Conservation (phyloP, 306 rosid species). For the Cicer chorassanicum region DNA sequence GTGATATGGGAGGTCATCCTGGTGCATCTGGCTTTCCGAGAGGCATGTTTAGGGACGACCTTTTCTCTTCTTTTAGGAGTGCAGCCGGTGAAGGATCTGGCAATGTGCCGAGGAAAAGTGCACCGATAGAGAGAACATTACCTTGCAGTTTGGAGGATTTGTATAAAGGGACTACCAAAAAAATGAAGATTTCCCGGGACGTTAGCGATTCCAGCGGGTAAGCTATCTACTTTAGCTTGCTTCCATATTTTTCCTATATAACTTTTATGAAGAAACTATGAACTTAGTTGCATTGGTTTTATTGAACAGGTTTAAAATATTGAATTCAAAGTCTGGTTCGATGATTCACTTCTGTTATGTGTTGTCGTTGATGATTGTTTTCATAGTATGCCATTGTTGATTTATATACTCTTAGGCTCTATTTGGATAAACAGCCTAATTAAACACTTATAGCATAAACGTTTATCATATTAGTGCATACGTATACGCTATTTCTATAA, state of each 20-base stretch:
- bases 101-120: constrained; percentile 60
- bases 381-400: not conserved
- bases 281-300: constrained; percentile 19
- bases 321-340: constrained; percentile 4
- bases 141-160: constrained; percentile 87
- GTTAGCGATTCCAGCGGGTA: constrained; percentile 82
- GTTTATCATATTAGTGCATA: not conserved
- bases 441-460: not conserved
- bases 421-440: not conserved
- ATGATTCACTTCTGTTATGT: not conserved
- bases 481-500: not conserved
- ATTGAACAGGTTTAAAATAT: constrained; percentile 4
- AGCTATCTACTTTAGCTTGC: constrained; percentile 44
- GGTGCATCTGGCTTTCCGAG: constrained; percentile 63
- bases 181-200: constrained; percentile 95
- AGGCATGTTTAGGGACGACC: constrained; percentile 65
- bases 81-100: constrained; percentile 64
- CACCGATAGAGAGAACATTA: constrained; percentile 67
- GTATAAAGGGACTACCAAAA: constrained; percentile 87
- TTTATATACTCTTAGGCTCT: not conserved
- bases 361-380: not conserved
- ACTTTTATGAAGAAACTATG: constrained; percentile 8
- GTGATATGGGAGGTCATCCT: constrained; percentile 68
- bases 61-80: constrained; percentile 56
- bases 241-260: not conserved